Evolutionary conservation across 192 early-diverging fungal genomes (phyloP), one percentile per base, ranked within the genome.

Genomic region (Coemansia sp.): DNA sequence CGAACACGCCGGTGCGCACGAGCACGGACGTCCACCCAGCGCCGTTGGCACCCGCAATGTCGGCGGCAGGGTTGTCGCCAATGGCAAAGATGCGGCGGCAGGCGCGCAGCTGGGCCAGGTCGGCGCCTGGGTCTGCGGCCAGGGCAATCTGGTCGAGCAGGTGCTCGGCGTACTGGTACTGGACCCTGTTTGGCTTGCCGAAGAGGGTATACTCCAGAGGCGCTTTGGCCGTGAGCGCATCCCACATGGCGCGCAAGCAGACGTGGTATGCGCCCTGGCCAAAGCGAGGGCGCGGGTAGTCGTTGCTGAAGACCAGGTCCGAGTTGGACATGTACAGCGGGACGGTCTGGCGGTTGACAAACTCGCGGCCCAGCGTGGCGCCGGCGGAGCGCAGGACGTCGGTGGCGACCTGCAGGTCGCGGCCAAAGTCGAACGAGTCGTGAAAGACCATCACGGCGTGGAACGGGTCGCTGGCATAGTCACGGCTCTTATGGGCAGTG

Each of bases 391-490:
- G 76, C 28, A 94, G 76, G 1, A 92, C 77, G 46, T 97, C 95
- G 57, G 88, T 80, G 42, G 85, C 85, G 1, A 94, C 76, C 71
- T 95, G 94, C 59, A 93, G 69, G 65, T 95, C 95, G 38, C 90
- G 86, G 31, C 94, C 95, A 91, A 90, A 95, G 67, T 97, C 88
- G 20, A 80, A 76, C 34, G 91, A 91, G 69, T 97, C 95, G 73
- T 97, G 90, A 76, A 95, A 92, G 60, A 92, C 77, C 88, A 95
- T 85, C 0, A 93, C 82, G 0, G 88, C 88, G 35, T 86, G 78
- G 60, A 94, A 86, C 24, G 84, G 85, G 23, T 82, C 74, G 23
- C 70, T 64, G 13, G 85, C 53, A 45, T 55, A 82, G 62, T 76
- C 71, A 3, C 48, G 48, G 33, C 74, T 67, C 14, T 14, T 23